Evolutionary conservation across 179 eudicot genomes (phyloP), one percentile per base, ranked within the genome.

Genomic region (Silene vulgaris): DNA sequence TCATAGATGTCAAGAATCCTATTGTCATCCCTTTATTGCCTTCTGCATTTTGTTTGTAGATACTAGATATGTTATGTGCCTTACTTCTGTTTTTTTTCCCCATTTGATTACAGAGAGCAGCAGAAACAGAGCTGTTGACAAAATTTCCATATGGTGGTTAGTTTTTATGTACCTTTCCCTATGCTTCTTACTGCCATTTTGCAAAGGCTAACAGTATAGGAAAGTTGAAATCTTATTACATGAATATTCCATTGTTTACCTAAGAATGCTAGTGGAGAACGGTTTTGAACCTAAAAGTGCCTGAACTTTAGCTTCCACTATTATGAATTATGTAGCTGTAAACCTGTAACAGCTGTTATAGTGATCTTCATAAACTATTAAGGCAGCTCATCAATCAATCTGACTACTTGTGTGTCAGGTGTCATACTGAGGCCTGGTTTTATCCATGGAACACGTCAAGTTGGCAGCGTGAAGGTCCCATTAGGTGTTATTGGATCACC

Each of bases 401-500:
- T 62, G 65, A 48, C 17, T 29, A 56, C 23, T 78, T 26, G 66
- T 83, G 69, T 72, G 61, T 79, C 88, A 90, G 95, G 95, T 74
- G 87, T 88, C 45, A 88, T 91, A 73, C 73, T 91, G 80, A 87
- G 97, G 82, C 97, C 97, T 74, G 97, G 95, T 11, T 90, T 91
- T 75, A 91, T 91, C 26, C 78, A 91, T 80, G 97, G 97, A 74
- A 91, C 92, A 35, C 90, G 95, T 30, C 89, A 81, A 59, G 90
- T 91, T 83, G 95, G 97, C 35, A 88, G 87, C 86, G 76, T 91
- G 86, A 90, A 91, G 82, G 71, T 91, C 57, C 97, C 95, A 59
- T 88, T 91, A 6, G 91, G 92, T 40, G 86, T 90, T 17, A 90
- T 91, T 71, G 97, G 97, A 74, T 87, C 91, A 57, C 97, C 97